These are phyloP conservation scores for Xanthoparmelia taractica DNA, from an alignment of 495 filamentous ascomycete genomes.

Conservation along the genomic window DNA sequence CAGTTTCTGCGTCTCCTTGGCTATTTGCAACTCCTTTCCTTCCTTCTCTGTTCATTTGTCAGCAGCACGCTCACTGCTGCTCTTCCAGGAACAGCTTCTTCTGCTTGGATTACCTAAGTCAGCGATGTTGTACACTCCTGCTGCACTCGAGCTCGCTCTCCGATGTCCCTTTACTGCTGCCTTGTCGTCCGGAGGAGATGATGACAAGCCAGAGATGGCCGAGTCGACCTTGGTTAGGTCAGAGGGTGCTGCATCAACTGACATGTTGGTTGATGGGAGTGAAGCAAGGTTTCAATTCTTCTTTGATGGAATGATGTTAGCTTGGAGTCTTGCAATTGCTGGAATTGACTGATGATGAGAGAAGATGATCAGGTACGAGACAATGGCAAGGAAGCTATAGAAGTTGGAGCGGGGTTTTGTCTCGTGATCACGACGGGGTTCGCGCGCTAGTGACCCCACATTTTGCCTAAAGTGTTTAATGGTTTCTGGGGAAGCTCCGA, in stretches of 20 bases:
- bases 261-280: slow-evolving; percentile 43
- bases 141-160: slow-evolving; percentile 57
- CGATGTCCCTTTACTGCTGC: slow-evolving; percentile 46
- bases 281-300: not conserved
- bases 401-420: slow-evolving; percentile 14
- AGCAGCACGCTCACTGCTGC: slow-evolving; percentile 21
- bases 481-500: slow-evolving; percentile 8
- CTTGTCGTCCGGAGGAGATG: slow-evolving; percentile 52
- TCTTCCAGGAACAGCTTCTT: not conserved
- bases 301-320: slow-evolving; percentile 18
- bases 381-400: slow-evolving; percentile 6
- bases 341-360: slow-evolving; percentile 11
- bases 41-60: slow-evolving; percentile 54
- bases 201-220: slow-evolving; percentile 68
- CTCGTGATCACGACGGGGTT: slow-evolving; percentile 19
- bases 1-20: slow-evolving; percentile 79
- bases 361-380: slow-evolving; percentile 23
- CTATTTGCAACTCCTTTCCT: slow-evolving; percentile 64
- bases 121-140: slow-evolving; percentile 71
- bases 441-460: slow-evolving; percentile 18
- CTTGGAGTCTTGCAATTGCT: slow-evolving; percentile 5
- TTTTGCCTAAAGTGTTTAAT: slow-evolving; percentile 9
- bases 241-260: slow-evolving; percentile 41
- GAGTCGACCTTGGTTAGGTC: slow-evolving; percentile 76
- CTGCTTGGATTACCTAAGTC: slow-evolving; percentile 61